Evolutionary conservation across 177 flowering plant species (phyloP), one percentile per base, ranked within the genome.

Genomic region (Telopea speciosissima): DNA sequence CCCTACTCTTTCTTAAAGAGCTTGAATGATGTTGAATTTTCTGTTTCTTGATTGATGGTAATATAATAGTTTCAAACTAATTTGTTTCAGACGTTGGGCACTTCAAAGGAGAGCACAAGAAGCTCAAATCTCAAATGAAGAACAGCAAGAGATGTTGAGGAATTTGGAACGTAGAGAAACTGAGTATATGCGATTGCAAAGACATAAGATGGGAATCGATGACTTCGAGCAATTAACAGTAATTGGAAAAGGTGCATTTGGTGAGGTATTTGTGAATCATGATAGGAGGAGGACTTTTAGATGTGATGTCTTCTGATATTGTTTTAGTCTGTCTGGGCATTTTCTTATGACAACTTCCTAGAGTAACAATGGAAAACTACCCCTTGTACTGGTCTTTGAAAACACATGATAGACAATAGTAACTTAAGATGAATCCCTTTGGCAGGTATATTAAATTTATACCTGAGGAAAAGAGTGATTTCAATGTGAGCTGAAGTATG

Each of bases 171-270:
- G 89, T 40, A 86, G 75, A 65, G 97, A 93, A 69, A 90, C 97
- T 5, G 97, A 86, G 75, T 91, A 80, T 65, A 93, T 93, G 98
- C 81, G 98, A 73, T 62, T 87, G 79, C 97, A 91, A 77, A 83
- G 98, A 66, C 97, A 87, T 68, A 93, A 90, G 84, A 76, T 93
- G 52, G 93, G 98, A 70, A 88, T 93, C 73, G 98, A 93, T 78
- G 98, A 91, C 72, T 91, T 93, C 78, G 97, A 91, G 67, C 90
- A 74, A 56, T 79, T 91, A 67, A 83, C 91, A 21, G 71, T 89
- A 24, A 90, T 93, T 73, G 98, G 98, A 59, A 90, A 80, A 86
- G 96, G 96, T 72, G 96, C 97, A 73, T 91, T 91, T 75, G 97
- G 87, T 25, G 97, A 91, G 97, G 98, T 93, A 85, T 36, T 68